phyloP scores from a whole-genome alignment of 768 basidiomycete species.

The Ramaria sp. region DNA sequence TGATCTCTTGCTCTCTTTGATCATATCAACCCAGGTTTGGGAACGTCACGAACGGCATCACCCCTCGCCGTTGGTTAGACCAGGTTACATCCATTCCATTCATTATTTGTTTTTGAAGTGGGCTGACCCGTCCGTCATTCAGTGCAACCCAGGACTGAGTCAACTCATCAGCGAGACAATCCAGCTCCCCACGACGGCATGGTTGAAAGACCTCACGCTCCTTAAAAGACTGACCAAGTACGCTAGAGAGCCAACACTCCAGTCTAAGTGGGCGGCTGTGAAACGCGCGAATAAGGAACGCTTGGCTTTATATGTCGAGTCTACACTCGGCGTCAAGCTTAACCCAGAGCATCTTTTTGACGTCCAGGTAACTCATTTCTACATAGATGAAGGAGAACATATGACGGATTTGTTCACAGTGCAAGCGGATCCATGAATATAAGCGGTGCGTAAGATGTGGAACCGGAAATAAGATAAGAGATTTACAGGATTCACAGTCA shows the following conservation, averaged over 20 bases:
- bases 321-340: slow-evolving; percentile 56
- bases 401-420: slow-evolving; percentile 16
- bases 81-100: slow-evolving; percentile 31
- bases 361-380: slow-evolving; percentile 58
- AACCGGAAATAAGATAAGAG: not conserved
- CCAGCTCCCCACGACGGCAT: slow-evolving; percentile 58
- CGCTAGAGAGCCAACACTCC: slow-evolving; percentile 66
- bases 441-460: slow-evolving; percentile 37
- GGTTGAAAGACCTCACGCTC: slow-evolving; percentile 76
- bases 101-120: not conserved
- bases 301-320: slow-evolving; percentile 66
- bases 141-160: slow-evolving; percentile 85
- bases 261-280: slow-evolving; percentile 69
- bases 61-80: slow-evolving; percentile 88
- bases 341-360: slow-evolving; percentile 79
- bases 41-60: slow-evolving; percentile 93
- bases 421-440: slow-evolving; percentile 83
- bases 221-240: slow-evolving; percentile 69
- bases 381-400: not conserved
- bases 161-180: slow-evolving; percentile 78
- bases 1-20: slow-evolving; percentile 8
- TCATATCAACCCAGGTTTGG: slow-evolving; percentile 38
- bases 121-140: slow-evolving; percentile 18
- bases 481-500: slow-evolving; percentile 49
- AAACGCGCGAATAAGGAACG: slow-evolving; percentile 89